Percentiles rank a stretch among this genome's conserved stretches.
Evolutionary conservation across 2,329 filamentous ascomycete species (phyloP).

Genomic region (Ramichloridium luteum): DNA sequence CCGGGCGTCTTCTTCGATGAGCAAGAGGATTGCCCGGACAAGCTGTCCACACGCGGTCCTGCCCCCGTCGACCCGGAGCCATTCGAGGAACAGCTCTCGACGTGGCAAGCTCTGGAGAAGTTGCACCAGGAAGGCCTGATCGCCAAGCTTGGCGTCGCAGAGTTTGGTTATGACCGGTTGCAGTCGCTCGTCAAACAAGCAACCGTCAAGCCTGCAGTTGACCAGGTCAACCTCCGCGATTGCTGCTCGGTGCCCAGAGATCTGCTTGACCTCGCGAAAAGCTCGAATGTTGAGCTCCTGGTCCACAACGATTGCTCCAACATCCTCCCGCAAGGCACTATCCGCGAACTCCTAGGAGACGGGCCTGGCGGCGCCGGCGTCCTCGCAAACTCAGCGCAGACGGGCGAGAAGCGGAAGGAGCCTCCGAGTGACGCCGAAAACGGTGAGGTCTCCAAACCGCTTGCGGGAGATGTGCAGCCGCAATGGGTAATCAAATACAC

Average conservation of each 20-base stretch:
- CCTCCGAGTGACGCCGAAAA: constrained; percentile 28
- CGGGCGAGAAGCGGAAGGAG: constrained; percentile 30
- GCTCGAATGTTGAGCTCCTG: constrained; percentile 70
- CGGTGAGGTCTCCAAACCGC: constrained; percentile 51
- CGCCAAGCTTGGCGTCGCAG: constrained; percentile 67
- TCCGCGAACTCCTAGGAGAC: constrained; percentile 69
- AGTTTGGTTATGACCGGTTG: constrained; percentile 80
- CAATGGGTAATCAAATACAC: constrained; percentile 98
- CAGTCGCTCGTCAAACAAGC: constrained; percentile 62
- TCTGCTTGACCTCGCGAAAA: constrained; percentile 71
- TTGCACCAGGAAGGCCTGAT: constrained; percentile 61
- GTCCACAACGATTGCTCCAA: constrained; percentile 93
- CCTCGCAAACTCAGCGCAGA: constrained; percentile 43
- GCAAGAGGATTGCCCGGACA: constrained; percentile 62
- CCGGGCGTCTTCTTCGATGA: constrained; percentile 89
- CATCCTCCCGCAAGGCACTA: constrained; percentile 72
- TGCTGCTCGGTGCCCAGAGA: constrained; percentile 92
- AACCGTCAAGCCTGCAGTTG: constrained; percentile 62
- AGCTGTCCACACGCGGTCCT: constrained; percentile 31
- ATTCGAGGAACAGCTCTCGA: constrained; percentile 53
- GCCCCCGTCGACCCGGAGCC: constrained; percentile 41
- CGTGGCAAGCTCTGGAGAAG: constrained; percentile 55
- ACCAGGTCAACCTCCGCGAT: constrained; percentile 93
- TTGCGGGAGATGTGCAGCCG: constrained; percentile 68
- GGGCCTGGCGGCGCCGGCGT: constrained; percentile 62